Conservation (phyloP, 768 basidiomycete genomes). For the Amanita rubescens region DNA sequence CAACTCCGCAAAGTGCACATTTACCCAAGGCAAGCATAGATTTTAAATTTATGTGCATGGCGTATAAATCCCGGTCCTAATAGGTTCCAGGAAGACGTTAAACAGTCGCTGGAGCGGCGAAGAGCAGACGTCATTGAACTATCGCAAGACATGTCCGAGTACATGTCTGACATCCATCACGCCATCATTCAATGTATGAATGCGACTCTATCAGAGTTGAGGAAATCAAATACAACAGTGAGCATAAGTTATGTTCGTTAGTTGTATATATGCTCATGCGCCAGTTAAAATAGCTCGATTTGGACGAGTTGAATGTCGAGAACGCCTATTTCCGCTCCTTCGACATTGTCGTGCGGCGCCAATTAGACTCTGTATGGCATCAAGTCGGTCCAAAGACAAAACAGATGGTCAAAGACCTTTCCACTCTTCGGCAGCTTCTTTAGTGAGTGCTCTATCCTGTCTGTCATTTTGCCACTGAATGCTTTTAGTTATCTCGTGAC, state of each 20-base stretch:
- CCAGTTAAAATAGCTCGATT: conserved; percentile 59
- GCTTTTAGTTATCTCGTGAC: conserved; percentile 70
- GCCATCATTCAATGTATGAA: conserved; percentile 94
- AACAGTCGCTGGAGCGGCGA: conserved; percentile 72
- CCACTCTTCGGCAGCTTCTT: conserved; percentile 75
- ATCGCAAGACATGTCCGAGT: conserved; percentile 74
- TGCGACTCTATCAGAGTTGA: conserved; percentile 81
- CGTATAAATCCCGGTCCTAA: not conserved
- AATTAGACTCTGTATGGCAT: conserved; percentile 94
- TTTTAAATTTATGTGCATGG: not conserved
- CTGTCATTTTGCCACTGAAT: not conserved
- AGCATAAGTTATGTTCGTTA: conserved; percentile 21
- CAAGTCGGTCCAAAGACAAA: conserved; percentile 91
- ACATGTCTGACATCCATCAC: conserved; percentile 89
- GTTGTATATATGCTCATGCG: not conserved
- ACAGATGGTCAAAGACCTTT: conserved; percentile 84
- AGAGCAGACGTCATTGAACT: conserved; percentile 90
- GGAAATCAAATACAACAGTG: conserved; percentile 70
- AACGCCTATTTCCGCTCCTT: conserved; percentile 94
- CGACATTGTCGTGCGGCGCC: conserved; percentile 78
- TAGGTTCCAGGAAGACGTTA: conserved; percentile 89
- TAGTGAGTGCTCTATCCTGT: conserved; percentile 40
- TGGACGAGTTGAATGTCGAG: conserved; percentile 89
- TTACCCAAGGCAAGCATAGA: conserved; percentile 69
- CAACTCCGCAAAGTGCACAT: conserved; percentile 86